Base-by-base conservation (phyloP, 495 filamentous ascomycete genomes). In the Xylaria venustula region DNA sequence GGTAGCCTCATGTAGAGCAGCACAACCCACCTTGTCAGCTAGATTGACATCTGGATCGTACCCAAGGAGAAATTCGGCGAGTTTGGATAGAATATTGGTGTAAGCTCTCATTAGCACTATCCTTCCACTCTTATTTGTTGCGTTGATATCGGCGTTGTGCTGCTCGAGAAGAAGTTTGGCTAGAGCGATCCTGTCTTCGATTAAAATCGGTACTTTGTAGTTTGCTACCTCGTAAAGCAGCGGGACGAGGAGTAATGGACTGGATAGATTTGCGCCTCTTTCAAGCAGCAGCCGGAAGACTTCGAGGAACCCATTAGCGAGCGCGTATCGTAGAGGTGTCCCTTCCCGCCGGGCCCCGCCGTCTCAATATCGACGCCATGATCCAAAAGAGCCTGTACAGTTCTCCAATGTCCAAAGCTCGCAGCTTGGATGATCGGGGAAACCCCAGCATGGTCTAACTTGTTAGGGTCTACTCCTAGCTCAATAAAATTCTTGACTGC, bases 361-460 rank as follows among this genome's bases (percentile, higher is more conserved):
- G 42, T 54, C n/a, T 55, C 51, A 8, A 53, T 28, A 14, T 51
- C 50, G 14, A 57, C 64, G 20, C 56, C 56, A 28, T 67, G 57
- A 9, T 67, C 61, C 12, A 64, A 17, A 17, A 67, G 56, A 25
- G 60, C 32, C 14, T 49, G 30, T 6, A 44, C 25, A 2, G 41
- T 53, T 7, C 40, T 42, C 40, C 40, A n/a, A 42, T 42, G 15
- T 14, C 40, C 40, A 17, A 42, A 42, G 6, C 3, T 42, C 40
- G 40, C 40, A 14, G 40, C 40, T 12, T 7, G 6, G 7, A 42
- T 7, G 15, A 42, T 42, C 40, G 40, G 40, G 15, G 40, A 5
- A 5, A 5, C 6, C n/a, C n/a, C 40, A 15, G 6, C 15, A 17
- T 42, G 6, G 40, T 42, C 40, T 3, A 3, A 7, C 15, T 42